Base-by-base conservation (phyloP, 2,329 filamentous ascomycete genomes). In the Fusarium liriodendri region DNA sequence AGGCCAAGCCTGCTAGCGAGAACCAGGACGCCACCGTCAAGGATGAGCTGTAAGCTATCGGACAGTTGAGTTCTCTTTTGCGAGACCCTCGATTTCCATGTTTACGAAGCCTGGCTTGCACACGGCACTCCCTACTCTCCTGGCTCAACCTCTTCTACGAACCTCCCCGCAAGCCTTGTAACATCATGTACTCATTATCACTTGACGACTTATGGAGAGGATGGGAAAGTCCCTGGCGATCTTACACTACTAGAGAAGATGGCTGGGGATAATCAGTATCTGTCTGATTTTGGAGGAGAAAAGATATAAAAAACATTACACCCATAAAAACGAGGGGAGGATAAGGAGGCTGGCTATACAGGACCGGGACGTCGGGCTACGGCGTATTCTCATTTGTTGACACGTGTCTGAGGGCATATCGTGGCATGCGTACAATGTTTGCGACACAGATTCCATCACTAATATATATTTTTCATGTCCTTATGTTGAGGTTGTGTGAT, bases 1-100 rank as follows among this genome's bases (percentile, higher is more conserved):
- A 86, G 76, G 87, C 90, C 47, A 91, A 91, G 84, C 90, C 90
- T 37, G 90, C 89, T 3, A 92, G 90, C 75, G 90, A 92, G 76
- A 86, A 86, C 69, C 89, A 90, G 73, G 89, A 91, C 78, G 89
- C 90, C 32, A 89, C 86, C 16, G 79, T 76, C 55, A 82, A 80
- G 69, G 83, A 84, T 37, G 82, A 84, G 78, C 76, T 84, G 63
- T 85, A 79, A 78, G 66, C 13, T 11, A 32, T 58, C 14, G 58
- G 29, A 29, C 18, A 40, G 22, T 14, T 35, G 42, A 52, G 22
- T 25, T 38, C 32, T 38, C 32, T 11, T 13, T 22, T 25, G 38
- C 33, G 33, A 64, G 18, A 32, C 58, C 25, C 16, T 35, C 25
- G 20, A 37, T 40, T 20, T 33, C 27, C 25, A 16, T 40, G 42